These are phyloP conservation scores for Rhizopus stolonifer DNA, from an alignment of 371 early-diverging fungal species.

Conservation along the genomic window DNA sequence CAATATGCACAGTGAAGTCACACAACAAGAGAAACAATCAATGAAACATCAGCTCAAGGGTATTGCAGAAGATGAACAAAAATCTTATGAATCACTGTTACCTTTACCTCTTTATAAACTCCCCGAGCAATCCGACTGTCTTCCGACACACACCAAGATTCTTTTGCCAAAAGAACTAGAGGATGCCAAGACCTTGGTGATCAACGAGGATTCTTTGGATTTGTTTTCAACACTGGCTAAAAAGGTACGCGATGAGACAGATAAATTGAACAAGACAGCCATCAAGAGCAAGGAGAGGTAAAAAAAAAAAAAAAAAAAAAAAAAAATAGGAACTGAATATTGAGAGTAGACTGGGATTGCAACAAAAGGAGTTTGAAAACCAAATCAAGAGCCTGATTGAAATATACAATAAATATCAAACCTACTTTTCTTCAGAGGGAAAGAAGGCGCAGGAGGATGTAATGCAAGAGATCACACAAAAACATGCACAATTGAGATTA, in stretches of 20 bases:
- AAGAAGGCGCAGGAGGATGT: slow-evolving; percentile 10
- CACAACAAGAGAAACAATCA: slow-evolving; percentile 9
- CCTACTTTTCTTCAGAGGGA: slow-evolving; percentile 8
- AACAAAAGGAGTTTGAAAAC: slow-evolving; percentile 30
- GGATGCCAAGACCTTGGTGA: slow-evolving; percentile 38
- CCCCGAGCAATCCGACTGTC: slow-evolving; percentile 20
- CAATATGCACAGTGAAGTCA: slow-evolving; percentile 15
- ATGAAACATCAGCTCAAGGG: slow-evolving; percentile 23
- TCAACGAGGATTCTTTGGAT: slow-evolving; percentile 41
- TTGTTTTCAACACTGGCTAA: slow-evolving; percentile 34
- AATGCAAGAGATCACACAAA: slow-evolving; percentile 13
- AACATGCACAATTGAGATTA: slow-evolving; percentile 19
- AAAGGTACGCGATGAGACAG: slow-evolving; percentile 23
- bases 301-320: not conserved
- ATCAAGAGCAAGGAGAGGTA: slow-evolving; percentile 18
- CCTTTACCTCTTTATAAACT: slow-evolving; percentile 31
- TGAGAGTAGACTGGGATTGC: slow-evolving; percentile 13
- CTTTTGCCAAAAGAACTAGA: slow-evolving; percentile 29
- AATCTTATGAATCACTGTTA: slow-evolving; percentile 18
- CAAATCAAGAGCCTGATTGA: slow-evolving; percentile 19
- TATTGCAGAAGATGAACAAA: not conserved
- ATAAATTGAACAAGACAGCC: slow-evolving; percentile 18
- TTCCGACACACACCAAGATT: slow-evolving; percentile 32
- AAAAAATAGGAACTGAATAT: not conserved
- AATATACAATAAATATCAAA: slow-evolving; percentile 15